These are phyloP conservation scores for Sparassis latifolia DNA, from an alignment of 1,284 basidiomycete species.

Conservation along the genomic window DNA sequence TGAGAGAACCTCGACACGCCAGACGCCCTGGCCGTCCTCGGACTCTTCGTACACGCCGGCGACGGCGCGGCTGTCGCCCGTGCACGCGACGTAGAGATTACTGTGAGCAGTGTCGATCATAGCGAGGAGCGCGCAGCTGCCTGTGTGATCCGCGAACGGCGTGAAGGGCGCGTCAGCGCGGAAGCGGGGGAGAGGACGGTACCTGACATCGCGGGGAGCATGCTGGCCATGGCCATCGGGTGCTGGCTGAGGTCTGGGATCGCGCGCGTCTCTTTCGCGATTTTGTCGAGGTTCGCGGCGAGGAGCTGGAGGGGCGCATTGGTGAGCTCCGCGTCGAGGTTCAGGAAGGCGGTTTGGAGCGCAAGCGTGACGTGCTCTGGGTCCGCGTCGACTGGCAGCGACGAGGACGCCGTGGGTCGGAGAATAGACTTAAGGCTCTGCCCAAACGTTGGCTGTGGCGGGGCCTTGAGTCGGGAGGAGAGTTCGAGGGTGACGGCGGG, in stretches of 20 bases:
- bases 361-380: conserved; percentile 62
- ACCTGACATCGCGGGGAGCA: conserved; percentile 79
- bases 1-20: conserved; percentile 88
- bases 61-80: conserved; percentile 93
- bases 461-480: conserved; percentile 38
- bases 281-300: conserved; percentile 46
- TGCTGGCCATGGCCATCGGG: conserved; percentile 59
- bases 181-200: conserved; percentile 4
- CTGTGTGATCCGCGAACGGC: conserved; percentile 27
- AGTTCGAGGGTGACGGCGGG: conserved; percentile 84
- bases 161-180: neutral
- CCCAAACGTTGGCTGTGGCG: conserved; percentile 24
- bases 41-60: conserved; percentile 85
- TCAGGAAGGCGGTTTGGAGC: conserved; percentile 74
- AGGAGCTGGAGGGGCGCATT: conserved; percentile 74
- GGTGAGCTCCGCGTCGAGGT: conserved; percentile 75
- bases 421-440: conserved; percentile 31
- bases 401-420: conserved; percentile 14
- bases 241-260: conserved; percentile 68
- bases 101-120: conserved; percentile 78
- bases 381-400: conserved; percentile 41
- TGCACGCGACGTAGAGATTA: conserved; percentile 85
- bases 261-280: conserved; percentile 37
- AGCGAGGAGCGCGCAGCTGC: conserved; percentile 85
- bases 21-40: conserved; percentile 53